A percentile compares a stretch with the other conserved stretches of the same genome.
These are phyloP conservation scores for Trichophyton schoenleinii DNA, from an alignment of 2,329 filamentous ascomycete species.

Conservation along the genomic window DNA sequence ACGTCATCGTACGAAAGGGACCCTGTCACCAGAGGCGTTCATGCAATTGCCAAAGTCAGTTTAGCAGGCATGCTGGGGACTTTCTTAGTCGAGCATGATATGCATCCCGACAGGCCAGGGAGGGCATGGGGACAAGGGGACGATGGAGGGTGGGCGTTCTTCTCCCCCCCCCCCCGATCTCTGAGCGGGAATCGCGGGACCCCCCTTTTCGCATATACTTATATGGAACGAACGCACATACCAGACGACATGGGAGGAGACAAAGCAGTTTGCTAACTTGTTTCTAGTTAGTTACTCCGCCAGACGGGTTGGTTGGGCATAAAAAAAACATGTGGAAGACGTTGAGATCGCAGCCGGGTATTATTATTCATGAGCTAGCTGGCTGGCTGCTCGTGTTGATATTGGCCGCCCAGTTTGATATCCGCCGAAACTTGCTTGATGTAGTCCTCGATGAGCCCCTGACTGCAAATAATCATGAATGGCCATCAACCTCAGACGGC, in stretches of 20 bases:
- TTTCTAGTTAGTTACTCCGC: too few relatives aligned
- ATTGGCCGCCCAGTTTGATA: too few relatives aligned
- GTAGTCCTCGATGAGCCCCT: too few relatives aligned
- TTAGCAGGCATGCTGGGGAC: not conserved
- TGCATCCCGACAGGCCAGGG: not conserved
- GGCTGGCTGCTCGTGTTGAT: too few relatives aligned
- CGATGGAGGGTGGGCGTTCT: not conserved
- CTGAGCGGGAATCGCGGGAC: not conserved
- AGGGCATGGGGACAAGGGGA: not conserved
- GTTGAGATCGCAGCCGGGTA: too few relatives aligned
- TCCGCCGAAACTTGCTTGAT: too few relatives aligned
- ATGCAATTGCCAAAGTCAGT: not conserved
- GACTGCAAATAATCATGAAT: too few relatives aligned
- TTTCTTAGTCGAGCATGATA: not conserved
- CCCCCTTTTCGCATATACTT: not conserved
- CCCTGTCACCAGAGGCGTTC: not conserved
- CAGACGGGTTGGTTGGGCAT: too few relatives aligned
- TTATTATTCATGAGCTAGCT: too few relatives aligned
- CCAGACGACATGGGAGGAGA: not conserved
- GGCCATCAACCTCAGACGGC: too few relatives aligned
- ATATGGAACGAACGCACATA: not conserved
- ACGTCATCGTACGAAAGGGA: not conserved
- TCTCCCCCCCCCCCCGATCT: not conserved
- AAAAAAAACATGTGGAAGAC: too few relatives aligned
- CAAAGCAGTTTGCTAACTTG: too few relatives aligned